These are phyloP conservation scores for Hippophae gyantsensis DNA, from an alignment of 306 rosid species.

Conservation along the genomic window DNA sequence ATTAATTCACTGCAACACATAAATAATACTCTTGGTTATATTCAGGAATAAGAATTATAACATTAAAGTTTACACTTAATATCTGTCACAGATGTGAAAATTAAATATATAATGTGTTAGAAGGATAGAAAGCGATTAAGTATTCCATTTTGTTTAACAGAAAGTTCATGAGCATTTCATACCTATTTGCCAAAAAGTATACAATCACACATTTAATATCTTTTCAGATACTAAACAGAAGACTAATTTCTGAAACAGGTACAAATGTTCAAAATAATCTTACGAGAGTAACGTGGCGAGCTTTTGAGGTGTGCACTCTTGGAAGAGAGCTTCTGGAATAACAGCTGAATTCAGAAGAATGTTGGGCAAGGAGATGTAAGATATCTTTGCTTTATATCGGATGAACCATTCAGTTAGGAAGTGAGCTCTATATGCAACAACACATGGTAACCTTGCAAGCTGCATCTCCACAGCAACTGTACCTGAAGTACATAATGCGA, in stretches of 20 bases:
- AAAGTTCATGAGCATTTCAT: no score
- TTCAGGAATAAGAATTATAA: no score
- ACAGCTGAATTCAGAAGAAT: constrained; percentile 63
- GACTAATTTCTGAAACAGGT: background rate
- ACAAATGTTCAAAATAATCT: background rate
- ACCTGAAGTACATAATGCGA: constrained; percentile 85
- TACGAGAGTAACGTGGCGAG: constrained; percentile 29
- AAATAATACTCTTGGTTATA: background rate
- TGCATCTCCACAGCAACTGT: constrained; percentile 76
- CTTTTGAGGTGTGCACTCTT: constrained; percentile 47
- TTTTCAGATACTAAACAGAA: background rate
- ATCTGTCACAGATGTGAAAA: no score
- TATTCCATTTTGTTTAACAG: no score
- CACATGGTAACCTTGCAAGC: constrained; percentile 76
- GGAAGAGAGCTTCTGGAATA: constrained; percentile 79
- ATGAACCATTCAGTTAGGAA: constrained; percentile 74
- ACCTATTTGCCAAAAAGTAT: no score
- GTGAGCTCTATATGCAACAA: constrained; percentile 82
- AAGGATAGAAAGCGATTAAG: no score
- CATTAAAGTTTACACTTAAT: no score
- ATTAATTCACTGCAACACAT: constrained; percentile 45
- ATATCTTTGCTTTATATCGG: constrained; percentile 52
- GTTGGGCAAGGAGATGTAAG: constrained; percentile 75
- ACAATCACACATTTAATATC: background rate
- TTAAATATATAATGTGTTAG: no score